Conservation (phyloP, 192 early-diverging fungal genomes). For the Lunasporangiospora selenospora region DNA sequence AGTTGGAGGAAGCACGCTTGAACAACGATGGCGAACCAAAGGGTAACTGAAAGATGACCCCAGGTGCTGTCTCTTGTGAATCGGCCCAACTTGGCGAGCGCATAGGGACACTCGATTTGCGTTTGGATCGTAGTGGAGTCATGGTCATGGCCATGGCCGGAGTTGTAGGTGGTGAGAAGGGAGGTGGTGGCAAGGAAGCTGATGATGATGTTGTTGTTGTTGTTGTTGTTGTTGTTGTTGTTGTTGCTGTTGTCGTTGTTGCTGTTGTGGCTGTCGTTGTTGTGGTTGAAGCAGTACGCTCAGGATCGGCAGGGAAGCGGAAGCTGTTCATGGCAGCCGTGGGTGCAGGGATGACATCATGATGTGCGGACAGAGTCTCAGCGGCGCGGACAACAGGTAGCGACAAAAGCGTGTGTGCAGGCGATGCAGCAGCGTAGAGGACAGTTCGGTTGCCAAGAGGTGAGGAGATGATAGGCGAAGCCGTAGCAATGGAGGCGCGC, state of each 20-base stretch:
- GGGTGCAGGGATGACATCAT: not conserved
- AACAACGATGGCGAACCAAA: conserved; percentile 26
- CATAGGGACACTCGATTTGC: conserved; percentile 40
- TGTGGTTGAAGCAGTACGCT: not conserved
- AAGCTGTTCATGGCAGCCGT: conserved; percentile 34
- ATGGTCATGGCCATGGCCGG: too few relatives aligned
- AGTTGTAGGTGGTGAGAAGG: conserved; percentile 6
- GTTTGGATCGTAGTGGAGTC: conserved; percentile 18
- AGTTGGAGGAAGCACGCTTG: not conserved
- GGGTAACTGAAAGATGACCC: conserved; percentile 37
- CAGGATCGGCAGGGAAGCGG: conserved; percentile 31
- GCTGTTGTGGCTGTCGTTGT: too few relatives aligned
- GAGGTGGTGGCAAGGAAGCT: conserved; percentile 2
- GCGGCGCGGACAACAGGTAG: too few relatives aligned
- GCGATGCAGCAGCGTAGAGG: conserved; percentile 25
- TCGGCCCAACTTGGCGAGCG: conserved; percentile 21
- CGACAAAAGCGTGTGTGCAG: conserved; percentile 25
- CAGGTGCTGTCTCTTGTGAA: conserved; percentile 23
- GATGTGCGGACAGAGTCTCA: not conserved
- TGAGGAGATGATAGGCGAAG: conserved; percentile 18
- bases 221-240: too few relatives aligned
- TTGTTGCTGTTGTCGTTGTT: too few relatives aligned
- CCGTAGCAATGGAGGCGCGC: conserved; percentile 33
- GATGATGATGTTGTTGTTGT: too few relatives aligned
- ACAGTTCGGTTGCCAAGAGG: conserved; percentile 24